Evolutionary conservation across 257 asterid genomes (phyloP).

Genomic region (Thymus quinquecostatus): DNA sequence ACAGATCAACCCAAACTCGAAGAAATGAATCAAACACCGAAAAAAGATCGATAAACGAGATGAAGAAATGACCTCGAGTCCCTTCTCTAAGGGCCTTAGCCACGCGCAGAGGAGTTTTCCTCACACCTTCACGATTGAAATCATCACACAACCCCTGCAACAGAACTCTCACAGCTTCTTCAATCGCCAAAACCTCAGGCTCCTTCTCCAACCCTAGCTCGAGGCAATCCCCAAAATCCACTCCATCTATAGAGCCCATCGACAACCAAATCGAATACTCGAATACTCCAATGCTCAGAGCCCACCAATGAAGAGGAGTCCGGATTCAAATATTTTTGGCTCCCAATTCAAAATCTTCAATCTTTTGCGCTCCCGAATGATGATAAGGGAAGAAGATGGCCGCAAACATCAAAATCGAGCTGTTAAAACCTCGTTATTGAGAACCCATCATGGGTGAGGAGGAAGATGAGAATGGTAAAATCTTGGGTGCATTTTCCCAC

Average conservation of each 20-base stretch:
- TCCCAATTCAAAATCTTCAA: constrained; percentile 43
- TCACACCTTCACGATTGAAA: constrained; percentile 76
- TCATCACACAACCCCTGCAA: constrained; percentile 91
- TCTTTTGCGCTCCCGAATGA: constrained; percentile 39
- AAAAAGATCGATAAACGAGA: background rate
- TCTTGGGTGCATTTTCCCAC: too few relatives aligned
- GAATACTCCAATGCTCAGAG: constrained; percentile 23
- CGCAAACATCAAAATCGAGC: constrained; percentile 22
- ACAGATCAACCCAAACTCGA: constrained; percentile 27
- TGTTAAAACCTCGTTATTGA: background rate
- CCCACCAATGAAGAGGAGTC: constrained; percentile 31
- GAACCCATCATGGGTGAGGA: background rate
- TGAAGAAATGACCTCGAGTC: constrained; percentile 60
- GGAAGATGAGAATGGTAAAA: too few relatives aligned
- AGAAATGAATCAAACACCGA: background rate
- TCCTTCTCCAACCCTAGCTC: constrained; percentile 61
- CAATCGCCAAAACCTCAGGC: constrained; percentile 60
- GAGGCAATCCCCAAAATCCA: constrained; percentile 46
- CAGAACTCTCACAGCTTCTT: constrained; percentile 79
- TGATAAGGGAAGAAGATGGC: constrained; percentile 15
- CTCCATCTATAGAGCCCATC: constrained; percentile 88
- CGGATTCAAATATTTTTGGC: constrained; percentile 39
- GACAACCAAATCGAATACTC: constrained; percentile 33
- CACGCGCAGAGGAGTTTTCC: constrained; percentile 83
- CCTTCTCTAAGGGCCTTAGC: constrained; percentile 90